Conservation (phyloP, 106 monocot genomes). For the Chionographis japonica region DNA sequence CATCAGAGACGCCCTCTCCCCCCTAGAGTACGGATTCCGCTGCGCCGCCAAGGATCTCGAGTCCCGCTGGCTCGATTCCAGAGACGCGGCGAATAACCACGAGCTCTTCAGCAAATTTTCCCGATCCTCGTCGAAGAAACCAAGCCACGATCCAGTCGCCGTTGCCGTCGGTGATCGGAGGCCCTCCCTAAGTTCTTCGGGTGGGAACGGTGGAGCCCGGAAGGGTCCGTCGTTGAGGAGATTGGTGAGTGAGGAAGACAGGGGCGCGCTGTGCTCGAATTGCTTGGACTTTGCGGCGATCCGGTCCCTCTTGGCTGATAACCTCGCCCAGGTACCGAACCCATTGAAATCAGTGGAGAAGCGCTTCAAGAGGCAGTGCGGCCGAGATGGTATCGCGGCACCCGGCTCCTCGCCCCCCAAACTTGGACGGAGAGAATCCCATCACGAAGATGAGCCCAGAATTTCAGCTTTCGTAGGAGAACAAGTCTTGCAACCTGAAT, state of each 20-base stretch:
- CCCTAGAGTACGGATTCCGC: constrained; percentile 21
- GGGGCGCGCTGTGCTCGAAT: constrained; percentile 10
- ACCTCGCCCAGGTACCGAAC: constrained; percentile 17
- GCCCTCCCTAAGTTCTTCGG: too few relatives aligned
- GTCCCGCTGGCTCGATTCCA: constrained; percentile 9
- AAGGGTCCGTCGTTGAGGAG: too few relatives aligned
- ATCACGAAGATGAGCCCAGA: too few relatives aligned
- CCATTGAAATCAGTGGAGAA: constrained; percentile 16
- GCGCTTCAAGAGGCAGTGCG: constrained; percentile 17
- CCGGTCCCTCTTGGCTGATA: constrained; percentile 11
- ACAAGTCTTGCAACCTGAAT: constrained; percentile 7
- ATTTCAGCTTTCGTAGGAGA: background rate
- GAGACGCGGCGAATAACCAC: too few relatives aligned
- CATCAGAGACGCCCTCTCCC: constrained; percentile 6
- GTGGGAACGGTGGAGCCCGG: too few relatives aligned
- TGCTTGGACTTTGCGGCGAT: constrained; percentile 20
- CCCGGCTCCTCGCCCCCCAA: background rate
- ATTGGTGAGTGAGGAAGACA: too few relatives aligned
- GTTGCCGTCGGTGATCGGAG: background rate
- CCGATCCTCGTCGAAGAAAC: too few relatives aligned
- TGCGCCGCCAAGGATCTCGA: constrained; percentile 25
- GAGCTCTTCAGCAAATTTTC: background rate
- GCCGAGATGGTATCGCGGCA: background rate
- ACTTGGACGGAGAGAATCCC: too few relatives aligned
- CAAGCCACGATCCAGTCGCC: too few relatives aligned